phyloP scores from a whole-genome alignment of 768 basidiomycete genomes.

The Coprinellus aureogranulatus region DNA sequence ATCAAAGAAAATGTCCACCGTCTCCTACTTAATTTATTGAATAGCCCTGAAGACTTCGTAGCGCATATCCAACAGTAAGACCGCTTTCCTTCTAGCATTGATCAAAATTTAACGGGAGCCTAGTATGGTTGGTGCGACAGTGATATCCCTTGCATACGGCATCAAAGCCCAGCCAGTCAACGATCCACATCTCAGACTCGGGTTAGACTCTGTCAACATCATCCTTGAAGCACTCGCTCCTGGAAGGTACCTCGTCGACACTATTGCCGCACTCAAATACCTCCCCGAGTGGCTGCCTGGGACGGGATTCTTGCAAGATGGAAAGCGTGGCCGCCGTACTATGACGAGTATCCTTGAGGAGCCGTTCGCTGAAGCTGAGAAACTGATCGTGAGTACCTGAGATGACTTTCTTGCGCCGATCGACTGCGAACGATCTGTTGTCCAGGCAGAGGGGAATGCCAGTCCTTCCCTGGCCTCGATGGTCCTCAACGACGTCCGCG shows the following conservation, averaged over 20 bases:
- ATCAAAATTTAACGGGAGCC: too few species aligned
- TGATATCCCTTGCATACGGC: slow-evolving; percentile 47
- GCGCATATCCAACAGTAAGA: slow-evolving; percentile 7
- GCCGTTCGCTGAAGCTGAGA: slow-evolving; percentile 26
- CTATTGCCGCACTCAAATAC: slow-evolving; percentile 36
- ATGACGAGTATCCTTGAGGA: slow-evolving; percentile 34
- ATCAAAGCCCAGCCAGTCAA: slow-evolving; percentile 34
- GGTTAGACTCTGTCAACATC: slow-evolving; percentile 34
- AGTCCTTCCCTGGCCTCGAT: slow-evolving; percentile 1
- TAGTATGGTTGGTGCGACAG: slow-evolving; percentile 40
- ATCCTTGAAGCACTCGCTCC: slow-evolving; percentile 35
- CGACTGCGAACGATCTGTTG: too few species aligned
- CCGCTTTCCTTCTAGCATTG: neutral
- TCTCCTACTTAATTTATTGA: slow-evolving; percentile 4
- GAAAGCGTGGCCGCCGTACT: slow-evolving; percentile 38
- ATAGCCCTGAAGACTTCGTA: slow-evolving; percentile 8
- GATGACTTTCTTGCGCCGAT: too few species aligned
- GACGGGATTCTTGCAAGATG: slow-evolving; percentile 55
- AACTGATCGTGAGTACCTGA: slow-evolving; percentile 6
- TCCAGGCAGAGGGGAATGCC: neutral
- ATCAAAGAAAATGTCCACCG: neutral
- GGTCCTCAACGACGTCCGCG: neutral
- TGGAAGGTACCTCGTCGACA: slow-evolving; percentile 46
- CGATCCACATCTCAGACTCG: slow-evolving; percentile 44
- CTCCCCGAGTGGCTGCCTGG: slow-evolving; percentile 62